phyloP scores from a whole-genome alignment of 148 eudicot species.

The Dysphania ambrosioides region DNA sequence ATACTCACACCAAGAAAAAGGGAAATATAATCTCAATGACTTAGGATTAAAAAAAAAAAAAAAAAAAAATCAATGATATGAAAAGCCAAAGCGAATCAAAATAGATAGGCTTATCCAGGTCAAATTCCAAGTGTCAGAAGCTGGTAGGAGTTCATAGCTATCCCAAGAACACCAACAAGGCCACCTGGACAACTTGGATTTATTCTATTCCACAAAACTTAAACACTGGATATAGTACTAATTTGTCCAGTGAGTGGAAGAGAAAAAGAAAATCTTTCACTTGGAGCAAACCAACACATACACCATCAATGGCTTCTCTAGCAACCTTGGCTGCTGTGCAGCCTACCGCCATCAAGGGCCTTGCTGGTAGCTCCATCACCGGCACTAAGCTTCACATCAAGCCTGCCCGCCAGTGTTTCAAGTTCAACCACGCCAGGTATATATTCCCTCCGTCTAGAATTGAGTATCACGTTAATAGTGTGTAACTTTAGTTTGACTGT shows the following conservation, averaged over 20 bases:
- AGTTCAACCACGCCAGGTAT: slow-evolving; percentile 49
- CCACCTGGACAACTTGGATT: slow-evolving; percentile 49
- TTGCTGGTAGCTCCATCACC: slow-evolving; percentile 79
- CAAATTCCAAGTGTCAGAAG: slow-evolving; percentile 41
- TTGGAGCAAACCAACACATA: not conserved
- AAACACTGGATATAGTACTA: slow-evolving; percentile 19
- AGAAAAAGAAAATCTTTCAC: not conserved
- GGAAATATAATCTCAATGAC: too few relatives aligned
- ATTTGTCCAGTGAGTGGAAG: not conserved
- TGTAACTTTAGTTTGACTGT: not conserved
- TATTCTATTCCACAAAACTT: slow-evolving; percentile 26
- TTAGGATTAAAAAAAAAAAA: too few relatives aligned
- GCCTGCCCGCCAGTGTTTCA: slow-evolving; percentile 42
- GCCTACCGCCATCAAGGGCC: slow-evolving; percentile 67
- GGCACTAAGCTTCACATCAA: slow-evolving; percentile 67
- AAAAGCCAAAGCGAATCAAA: slow-evolving; percentile 16
- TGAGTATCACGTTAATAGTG: not conserved
- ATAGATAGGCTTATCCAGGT: slow-evolving; percentile 58
- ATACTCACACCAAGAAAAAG: too few relatives aligned
- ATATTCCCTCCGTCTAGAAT: not conserved
- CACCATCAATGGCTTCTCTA: slow-evolving; percentile 56
- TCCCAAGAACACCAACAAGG: slow-evolving; percentile 16
- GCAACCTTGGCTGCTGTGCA: slow-evolving; percentile 75
- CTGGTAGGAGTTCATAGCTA: slow-evolving; percentile 33
- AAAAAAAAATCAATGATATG: too few relatives aligned